Conservation (phyloP, 1,284 basidiomycete species). For the Marasmius sp. region DNA sequence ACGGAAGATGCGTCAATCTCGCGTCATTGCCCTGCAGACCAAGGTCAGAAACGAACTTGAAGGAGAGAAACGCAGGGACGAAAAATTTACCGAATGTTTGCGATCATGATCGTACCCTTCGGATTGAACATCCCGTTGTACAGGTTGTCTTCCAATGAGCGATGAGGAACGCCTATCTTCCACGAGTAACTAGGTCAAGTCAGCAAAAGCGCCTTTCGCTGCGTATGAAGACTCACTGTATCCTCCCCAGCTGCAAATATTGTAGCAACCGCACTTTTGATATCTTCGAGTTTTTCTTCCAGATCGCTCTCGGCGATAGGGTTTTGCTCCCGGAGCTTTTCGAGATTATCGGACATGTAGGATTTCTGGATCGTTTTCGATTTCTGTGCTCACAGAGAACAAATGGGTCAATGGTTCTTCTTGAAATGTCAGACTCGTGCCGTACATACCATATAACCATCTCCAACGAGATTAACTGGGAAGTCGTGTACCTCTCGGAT, state of each 20-base stretch:
- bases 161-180: constrained; percentile 1
- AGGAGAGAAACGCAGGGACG: no score
- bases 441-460: constrained; percentile 18
- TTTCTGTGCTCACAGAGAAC: not conserved
- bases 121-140: constrained; percentile 1
- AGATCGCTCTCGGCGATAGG: not conserved
- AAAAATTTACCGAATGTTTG: not conserved
- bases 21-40: not conserved
- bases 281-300: not conserved
- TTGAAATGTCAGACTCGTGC: not conserved
- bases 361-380: not conserved
- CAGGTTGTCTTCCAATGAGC: not conserved
- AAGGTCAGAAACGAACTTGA: not conserved
- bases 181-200: no score
- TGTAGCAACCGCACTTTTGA: not conserved
- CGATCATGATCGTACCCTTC: constrained; percentile 1
- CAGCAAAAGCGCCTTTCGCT: no score
- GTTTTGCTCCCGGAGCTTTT: no score
- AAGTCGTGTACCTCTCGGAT: constrained; percentile 5
- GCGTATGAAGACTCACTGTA: not conserved
- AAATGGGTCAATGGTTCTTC: not conserved
- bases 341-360: not conserved
- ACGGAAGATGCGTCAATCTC: not conserved
- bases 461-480: constrained; percentile 12
- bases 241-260: not conserved